Percentiles rank a stretch among this genome's conserved stretches.
Conservation (phyloP, 2,329 filamentous ascomycete genomes). For the Colletotrichum simmondsii region DNA sequence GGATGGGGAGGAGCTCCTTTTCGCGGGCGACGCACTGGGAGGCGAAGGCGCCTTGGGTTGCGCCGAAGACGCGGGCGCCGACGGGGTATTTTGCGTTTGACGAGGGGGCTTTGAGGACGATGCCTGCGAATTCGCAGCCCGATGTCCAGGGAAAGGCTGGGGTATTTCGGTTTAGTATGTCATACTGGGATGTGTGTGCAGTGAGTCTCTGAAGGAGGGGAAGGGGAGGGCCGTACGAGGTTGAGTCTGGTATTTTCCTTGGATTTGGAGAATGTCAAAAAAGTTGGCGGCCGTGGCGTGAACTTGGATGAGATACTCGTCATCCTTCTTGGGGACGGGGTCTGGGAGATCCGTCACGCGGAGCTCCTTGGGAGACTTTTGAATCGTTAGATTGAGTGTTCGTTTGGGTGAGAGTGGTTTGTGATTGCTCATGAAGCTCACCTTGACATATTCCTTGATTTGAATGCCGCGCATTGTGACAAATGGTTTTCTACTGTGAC, state of each 20-base stretch:
- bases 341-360: slow-evolving; percentile 79
- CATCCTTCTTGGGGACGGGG: slow-evolving; percentile 73
- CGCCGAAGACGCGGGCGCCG: slow-evolving; percentile 88
- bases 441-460: slow-evolving; percentile 79
- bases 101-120: slow-evolving; percentile 74
- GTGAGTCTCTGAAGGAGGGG: too few species aligned
- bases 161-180: too few species aligned
- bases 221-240: slow-evolving; percentile 61
- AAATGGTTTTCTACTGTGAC: neutral
- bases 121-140: slow-evolving; percentile 87
- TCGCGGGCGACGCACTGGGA: slow-evolving; percentile 78
- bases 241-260: slow-evolving; percentile 95
- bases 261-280: slow-evolving; percentile 95
- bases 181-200: too few species aligned
- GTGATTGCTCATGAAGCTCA: slow-evolving; percentile 44
- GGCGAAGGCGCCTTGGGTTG: slow-evolving; percentile 86
- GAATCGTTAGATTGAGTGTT: neutral
- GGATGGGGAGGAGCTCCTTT: slow-evolving; percentile 76
- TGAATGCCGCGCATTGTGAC: slow-evolving; percentile 80
- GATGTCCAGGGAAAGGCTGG: slow-evolving; percentile 85
- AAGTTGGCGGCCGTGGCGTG: slow-evolving; percentile 93
- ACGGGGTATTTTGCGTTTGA: slow-evolving; percentile 73
- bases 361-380: slow-evolving; percentile 82
- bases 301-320: slow-evolving; percentile 88
- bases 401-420: slow-evolving; percentile 2